Conservation (phyloP, 345 rosid genomes). For the Lepidium aucheri region DNA sequence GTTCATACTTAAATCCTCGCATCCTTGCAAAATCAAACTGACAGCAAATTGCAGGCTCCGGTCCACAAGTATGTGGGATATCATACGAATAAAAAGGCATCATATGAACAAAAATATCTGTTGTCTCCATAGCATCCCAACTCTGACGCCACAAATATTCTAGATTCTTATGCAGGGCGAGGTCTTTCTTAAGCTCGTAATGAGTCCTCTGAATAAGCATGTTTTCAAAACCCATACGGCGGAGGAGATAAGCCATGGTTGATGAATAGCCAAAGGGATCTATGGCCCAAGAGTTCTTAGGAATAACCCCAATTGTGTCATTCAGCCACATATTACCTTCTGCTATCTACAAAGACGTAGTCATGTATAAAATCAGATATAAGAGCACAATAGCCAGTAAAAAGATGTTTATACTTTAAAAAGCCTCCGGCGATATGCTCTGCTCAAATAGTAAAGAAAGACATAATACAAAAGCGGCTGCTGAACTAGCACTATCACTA, state of each 20-base stretch:
- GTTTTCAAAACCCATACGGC: conserved; percentile 98
- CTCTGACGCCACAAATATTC: conserved; percentile 96
- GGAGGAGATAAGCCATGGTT: conserved; percentile 95
- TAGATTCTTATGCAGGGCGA: conserved; percentile 75
- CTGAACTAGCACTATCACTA: neutral
- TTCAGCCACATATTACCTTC: conserved; percentile 97
- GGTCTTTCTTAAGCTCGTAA: conserved; percentile 97
- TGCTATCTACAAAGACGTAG: conserved; percentile 45
- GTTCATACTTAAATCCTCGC: conserved; percentile 54
- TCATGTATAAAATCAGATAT: neutral
- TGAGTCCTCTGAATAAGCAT: conserved; percentile 99
- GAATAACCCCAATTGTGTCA: conserved; percentile 82
- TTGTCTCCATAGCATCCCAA: conserved; percentile 89
- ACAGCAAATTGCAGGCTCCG: conserved; percentile 98
- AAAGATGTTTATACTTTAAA: neutral
- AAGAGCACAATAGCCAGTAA: neutral
- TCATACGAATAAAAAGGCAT: conserved; percentile 99
- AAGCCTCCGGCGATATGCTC: neutral
- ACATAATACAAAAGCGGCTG: conserved; percentile 1
- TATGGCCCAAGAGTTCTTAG: conserved; percentile 96
- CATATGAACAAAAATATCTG: conserved; percentile 96
- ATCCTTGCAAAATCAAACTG: conserved; percentile 91
- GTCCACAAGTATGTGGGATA: conserved; percentile 97
- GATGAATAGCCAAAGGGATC: conserved; percentile 99
- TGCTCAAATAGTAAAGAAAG: neutral